Evolutionary conservation across 345 rosid genomes (phyloP), one percentile per base, ranked within the genome.

Genomic region (Citrus sp.): DNA sequence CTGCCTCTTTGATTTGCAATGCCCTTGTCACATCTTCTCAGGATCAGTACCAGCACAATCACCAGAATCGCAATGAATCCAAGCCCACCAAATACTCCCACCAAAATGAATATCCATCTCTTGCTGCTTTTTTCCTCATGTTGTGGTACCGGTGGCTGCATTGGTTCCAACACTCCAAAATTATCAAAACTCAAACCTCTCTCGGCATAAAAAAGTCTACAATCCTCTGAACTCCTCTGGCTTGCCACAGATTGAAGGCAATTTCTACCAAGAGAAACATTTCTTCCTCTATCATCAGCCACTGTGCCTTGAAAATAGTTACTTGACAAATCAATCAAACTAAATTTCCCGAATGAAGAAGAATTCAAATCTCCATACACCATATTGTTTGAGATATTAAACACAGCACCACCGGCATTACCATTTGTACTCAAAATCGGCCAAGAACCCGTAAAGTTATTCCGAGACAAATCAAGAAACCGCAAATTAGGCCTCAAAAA

Each of bases 231-330:
- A 77, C 78, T 86, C 87, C 89, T 89, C 84, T 90, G 96, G 49
- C 89, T 79, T n/a, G 75, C 42, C 27, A 73, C 71, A 71, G n/a
- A 77, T 62, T 73, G 89, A 68, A 92, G 87, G 82, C 96, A 92
- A 83, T 92, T 92, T 72, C 82, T 81, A 24, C 27, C 67, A 71
- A 91, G 79, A 63, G 86, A 78, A 38, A 86, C 89, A 78, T 90
- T 87, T 55, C 46, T 71, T 75, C 58, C 56, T 56, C 81, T 60
- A 74, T 80, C 78, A 60, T 81, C 79, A 10, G 86, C 87, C 72
- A 88, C 87, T 63, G 63, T 73, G 58, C 99, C 99, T 88, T 92
- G 85, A 38, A 96, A 88, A 73, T 92, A 96, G 88, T 96, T 96
- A 61, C 84, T 86, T 6, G 98, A 89, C 74, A 95, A 79, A 83